A percentile compares a stretch with the other conserved stretches of the same genome.
phyloP scores from a whole-genome alignment of 1,284 basidiomycete genomes.

The Cutaneotrichosporon dermatis region DNA sequence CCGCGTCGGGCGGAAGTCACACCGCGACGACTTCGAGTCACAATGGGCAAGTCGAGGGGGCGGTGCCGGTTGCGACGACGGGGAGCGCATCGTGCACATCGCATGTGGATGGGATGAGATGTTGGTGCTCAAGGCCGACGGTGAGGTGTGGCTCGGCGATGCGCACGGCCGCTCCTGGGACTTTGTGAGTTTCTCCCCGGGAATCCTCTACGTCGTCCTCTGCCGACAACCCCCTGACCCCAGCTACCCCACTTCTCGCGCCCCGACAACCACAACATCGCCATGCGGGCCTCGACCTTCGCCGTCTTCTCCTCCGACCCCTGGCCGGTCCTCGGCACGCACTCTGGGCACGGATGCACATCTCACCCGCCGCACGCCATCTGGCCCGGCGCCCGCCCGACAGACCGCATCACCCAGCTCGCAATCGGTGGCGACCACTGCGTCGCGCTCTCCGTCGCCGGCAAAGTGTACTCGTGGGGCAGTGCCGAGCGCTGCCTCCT shows the following conservation, averaged over 20 bases:
- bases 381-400: neutral
- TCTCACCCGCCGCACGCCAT: neutral
- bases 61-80: neutral
- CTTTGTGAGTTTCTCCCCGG: conserved; percentile 33
- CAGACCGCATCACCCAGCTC: neutral
- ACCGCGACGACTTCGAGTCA: neutral
- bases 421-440: neutral
- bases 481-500: neutral
- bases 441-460: neutral
- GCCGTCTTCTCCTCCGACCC: neutral
- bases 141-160: conserved; percentile 41
- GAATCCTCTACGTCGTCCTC: no score
- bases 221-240: neutral
- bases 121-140: conserved; percentile 61
- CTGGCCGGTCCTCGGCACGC: neutral
- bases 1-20: neutral
- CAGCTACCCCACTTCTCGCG: neutral
- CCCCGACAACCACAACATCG: neutral
- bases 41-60: neutral
- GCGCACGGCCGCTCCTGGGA: conserved; percentile 3
- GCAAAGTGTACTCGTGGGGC: conserved; percentile 1
- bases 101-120: conserved; percentile 64
- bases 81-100: conserved; percentile 61
- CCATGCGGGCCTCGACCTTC: neutral
- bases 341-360: neutral